Conservation (phyloP, 192 early-diverging fungal genomes). For the Gonapodya prolifera region DNA sequence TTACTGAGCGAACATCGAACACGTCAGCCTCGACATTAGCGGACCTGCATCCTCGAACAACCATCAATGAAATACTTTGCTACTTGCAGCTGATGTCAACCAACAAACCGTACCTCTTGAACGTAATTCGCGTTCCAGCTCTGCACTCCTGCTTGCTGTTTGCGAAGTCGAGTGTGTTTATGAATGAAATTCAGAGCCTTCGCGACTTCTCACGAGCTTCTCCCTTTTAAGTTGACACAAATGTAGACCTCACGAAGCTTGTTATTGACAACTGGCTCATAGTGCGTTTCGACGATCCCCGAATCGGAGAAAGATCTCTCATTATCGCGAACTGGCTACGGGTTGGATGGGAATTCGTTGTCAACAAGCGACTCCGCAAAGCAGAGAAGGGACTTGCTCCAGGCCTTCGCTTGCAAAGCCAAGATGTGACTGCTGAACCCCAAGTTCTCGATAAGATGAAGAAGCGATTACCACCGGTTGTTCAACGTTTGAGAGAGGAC, state of each 20-base stretch:
- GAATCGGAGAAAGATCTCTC: slow-evolving; percentile 24
- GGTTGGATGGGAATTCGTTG: slow-evolving; percentile 26
- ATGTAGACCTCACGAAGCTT: slow-evolving; percentile 33
- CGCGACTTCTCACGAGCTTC: no score
- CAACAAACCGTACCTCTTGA: slow-evolving; percentile 50
- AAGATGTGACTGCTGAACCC: background rate
- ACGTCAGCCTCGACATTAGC: slow-evolving; percentile 15
- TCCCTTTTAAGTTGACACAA: slow-evolving; percentile 36
- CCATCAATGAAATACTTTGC: slow-evolving; percentile 36
- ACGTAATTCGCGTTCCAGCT: slow-evolving; percentile 42
- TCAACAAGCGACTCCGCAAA: slow-evolving; percentile 21
- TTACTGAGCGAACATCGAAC: slow-evolving; percentile 18
- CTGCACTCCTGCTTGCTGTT: slow-evolving; percentile 43
- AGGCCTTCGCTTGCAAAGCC: background rate
- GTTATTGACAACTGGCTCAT: slow-evolving; percentile 45
- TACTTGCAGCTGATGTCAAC: slow-evolving; percentile 53
- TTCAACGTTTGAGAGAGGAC: slow-evolving; percentile 19
- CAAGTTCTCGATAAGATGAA: slow-evolving; percentile 6
- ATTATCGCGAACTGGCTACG: slow-evolving; percentile 34
- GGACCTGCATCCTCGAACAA: slow-evolving; percentile 16
- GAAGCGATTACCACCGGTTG: slow-evolving; percentile 8
- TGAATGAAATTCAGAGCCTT: no score
- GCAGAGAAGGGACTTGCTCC: background rate
- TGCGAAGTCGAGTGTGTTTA: slow-evolving; percentile 33
- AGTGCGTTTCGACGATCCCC: slow-evolving; percentile 26